Evolutionary conservation across 129 eudicot species (phyloP), one percentile per base, ranked within the genome.

Genomic region (Artemisia argyi): DNA sequence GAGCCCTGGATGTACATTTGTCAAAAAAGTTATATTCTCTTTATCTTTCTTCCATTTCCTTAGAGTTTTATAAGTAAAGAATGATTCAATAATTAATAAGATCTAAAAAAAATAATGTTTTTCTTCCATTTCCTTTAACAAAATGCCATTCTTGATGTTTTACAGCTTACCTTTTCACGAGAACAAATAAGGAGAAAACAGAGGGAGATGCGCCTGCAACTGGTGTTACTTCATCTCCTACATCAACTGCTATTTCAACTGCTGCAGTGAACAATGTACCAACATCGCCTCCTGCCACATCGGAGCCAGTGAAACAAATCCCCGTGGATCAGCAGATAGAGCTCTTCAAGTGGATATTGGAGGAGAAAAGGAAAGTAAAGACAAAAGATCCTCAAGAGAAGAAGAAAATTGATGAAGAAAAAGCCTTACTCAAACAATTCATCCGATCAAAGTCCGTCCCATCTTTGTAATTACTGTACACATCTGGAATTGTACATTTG

Each of bases 341-440:
- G 81, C 87, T 95, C 24, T 88, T 85, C 82, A 95, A 95, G 87
- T 95, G 99, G 99, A 78, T 95, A 24, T 75, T 95, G 73, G 99
- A 95, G 77, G 99, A 95, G 85, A 95, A 88, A 85, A 80, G 99
- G 69, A 95, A 88, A 77, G 80, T 90, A 75, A 95, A 85, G 69
- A 83, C 97, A 5, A 88, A 81, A 77, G 89, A 95, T 74, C 79
- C 85, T 3, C 87, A 69, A 53, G 97, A 95, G 89, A 90, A 85
- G 73, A 90, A 81, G 56, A 86, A 79, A 75, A 80, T 84, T 13
- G 97, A 95, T 35, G 97, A 91, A 79, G 96, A 88, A 79, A 95
- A 91, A 69, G 90, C 95, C 50, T 66, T 95, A 63, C 91, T 95
- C 71, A 95, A 95, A 71, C 97, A 95, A 62, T 86, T 95, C 49